phyloP scores from a whole-genome alignment of 2,329 filamentous ascomycete species.

The Alternaria sp. region DNA sequence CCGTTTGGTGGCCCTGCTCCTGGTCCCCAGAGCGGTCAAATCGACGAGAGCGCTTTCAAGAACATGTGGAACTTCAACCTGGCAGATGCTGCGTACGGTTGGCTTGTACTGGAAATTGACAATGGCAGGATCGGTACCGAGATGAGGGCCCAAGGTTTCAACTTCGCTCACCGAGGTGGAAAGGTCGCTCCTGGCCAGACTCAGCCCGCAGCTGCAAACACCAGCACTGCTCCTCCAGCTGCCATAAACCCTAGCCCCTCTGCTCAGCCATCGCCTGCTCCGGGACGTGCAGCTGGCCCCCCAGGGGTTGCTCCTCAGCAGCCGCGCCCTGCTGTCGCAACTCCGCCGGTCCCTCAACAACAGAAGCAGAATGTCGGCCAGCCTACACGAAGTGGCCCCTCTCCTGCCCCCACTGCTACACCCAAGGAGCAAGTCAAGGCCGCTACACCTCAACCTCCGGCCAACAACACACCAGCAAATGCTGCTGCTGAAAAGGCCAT shows the following conservation, averaged over 20 bases:
- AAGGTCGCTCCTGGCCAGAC: slow-evolving; percentile 64
- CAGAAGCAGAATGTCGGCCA: slow-evolving; percentile 55
- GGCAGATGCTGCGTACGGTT: slow-evolving; percentile 96
- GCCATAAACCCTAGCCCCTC: slow-evolving; percentile 51
- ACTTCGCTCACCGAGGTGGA: slow-evolving; percentile 93
- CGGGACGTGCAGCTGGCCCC: slow-evolving; percentile 42
- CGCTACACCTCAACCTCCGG: slow-evolving; percentile 58
- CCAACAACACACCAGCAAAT: slow-evolving; percentile 43
- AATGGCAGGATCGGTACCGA: slow-evolving; percentile 96
- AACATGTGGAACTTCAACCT: slow-evolving; percentile 99
- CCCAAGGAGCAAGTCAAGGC: slow-evolving; percentile 60
- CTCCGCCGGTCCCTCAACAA: slow-evolving; percentile 52
- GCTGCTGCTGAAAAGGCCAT: slow-evolving; percentile 52
- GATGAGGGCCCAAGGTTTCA: slow-evolving; percentile 98
- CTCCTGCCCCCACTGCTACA: slow-evolving; percentile 52
- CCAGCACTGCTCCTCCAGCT: slow-evolving; percentile 48
- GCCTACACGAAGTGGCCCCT: slow-evolving; percentile 51
- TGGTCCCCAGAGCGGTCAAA: slow-evolving; percentile 79
- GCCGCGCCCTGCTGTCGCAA: slow-evolving; percentile 42
- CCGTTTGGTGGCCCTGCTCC: slow-evolving; percentile 89
- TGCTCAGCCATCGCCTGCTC: slow-evolving; percentile 49
- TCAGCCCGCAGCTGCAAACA: slow-evolving; percentile 50
- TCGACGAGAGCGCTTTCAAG: slow-evolving; percentile 99
- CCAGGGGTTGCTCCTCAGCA: slow-evolving; percentile 49
- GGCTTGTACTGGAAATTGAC: slow-evolving; percentile 92